phyloP scores from a whole-genome alignment of 805 yeast genomes.

The Candida sanyiensis region DNA sequence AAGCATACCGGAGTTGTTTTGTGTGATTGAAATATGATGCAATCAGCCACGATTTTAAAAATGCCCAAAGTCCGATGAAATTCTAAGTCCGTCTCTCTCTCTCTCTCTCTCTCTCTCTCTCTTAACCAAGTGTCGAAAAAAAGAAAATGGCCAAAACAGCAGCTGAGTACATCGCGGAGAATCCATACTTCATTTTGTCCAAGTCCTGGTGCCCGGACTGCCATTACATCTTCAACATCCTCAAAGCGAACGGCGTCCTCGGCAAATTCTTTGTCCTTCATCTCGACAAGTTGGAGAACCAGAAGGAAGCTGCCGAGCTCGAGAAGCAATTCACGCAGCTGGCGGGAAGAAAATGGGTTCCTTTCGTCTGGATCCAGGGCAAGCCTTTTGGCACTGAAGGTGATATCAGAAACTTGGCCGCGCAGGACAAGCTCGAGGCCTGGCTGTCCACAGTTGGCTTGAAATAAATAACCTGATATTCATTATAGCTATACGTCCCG shows the following conservation, averaged over 20 bases:
- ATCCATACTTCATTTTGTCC: conserved; percentile 52
- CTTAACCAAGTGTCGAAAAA: too few species aligned
- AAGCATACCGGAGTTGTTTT: too few species aligned
- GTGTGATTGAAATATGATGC: too few species aligned
- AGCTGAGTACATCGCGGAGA: conserved; percentile 36
- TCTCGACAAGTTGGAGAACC: conserved; percentile 45
- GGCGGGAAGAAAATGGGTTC: conserved; percentile 63
- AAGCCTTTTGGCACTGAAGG: conserved; percentile 53
- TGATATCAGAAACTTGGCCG: conserved; percentile 32
- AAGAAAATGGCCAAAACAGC: conserved; percentile 29
- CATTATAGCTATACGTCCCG: too few species aligned
- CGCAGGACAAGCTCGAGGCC: conserved; percentile 21
- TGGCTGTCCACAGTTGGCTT: conserved; percentile 21
- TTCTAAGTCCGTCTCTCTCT: too few species aligned
- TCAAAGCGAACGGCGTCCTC: conserved; percentile 45
- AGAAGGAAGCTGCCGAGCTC: conserved; percentile 44
- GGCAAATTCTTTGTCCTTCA: conserved; percentile 53
- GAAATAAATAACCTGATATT: conserved; percentile 4
- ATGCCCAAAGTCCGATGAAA: too few species aligned
- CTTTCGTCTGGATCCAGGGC: conserved; percentile 59
- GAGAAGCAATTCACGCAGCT: conserved; percentile 52
- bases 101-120: too few species aligned
- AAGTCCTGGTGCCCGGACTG: conserved; percentile 82
- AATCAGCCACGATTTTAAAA: too few species aligned
- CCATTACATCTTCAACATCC: conserved; percentile 52